phyloP scores from a whole-genome alignment of 2,329 filamentous ascomycete genomes.

The Byssothecium circinans region DNA sequence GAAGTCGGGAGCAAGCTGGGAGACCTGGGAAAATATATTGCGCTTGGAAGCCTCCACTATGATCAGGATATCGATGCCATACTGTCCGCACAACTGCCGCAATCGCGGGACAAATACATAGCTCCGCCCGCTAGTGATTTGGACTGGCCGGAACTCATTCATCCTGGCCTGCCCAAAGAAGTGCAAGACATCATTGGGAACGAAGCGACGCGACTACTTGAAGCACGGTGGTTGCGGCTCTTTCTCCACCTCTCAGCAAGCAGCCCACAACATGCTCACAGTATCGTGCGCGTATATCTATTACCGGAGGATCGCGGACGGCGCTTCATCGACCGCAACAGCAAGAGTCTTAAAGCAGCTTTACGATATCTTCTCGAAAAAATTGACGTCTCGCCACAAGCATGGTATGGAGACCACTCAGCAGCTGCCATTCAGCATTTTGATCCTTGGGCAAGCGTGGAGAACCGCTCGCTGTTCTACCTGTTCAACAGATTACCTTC shows the following conservation, averaged over 20 bases:
- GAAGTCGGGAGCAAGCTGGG: conserved; percentile 9
- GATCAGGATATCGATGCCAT: conserved; percentile 6
- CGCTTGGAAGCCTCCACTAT: conserved; percentile 38
- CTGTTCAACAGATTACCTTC: conserved; percentile 75
- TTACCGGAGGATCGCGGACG: conserved; percentile 67
- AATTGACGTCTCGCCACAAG: conserved; percentile 58
- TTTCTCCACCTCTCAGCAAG: conserved; percentile 17
- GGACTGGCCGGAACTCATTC: conserved; percentile 30
- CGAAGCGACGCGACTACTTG: conserved; percentile 29
- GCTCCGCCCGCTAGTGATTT: neutral
- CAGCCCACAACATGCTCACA: neutral
- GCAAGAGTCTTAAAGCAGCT: conserved; percentile 48
- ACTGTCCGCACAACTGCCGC: neutral
- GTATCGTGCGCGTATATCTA: conserved; percentile 59
- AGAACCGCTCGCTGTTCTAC: conserved; percentile 62
- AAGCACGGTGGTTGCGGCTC: conserved; percentile 41
- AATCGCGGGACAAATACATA: neutral
- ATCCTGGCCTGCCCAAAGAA: conserved; percentile 22
- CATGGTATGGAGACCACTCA: conserved; percentile 57
- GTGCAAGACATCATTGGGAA: conserved; percentile 25
- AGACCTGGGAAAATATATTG: conserved; percentile 35
- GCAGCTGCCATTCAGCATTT: conserved; percentile 29
- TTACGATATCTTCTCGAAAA: conserved; percentile 54
- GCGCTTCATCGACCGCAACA: conserved; percentile 54
- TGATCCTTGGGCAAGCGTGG: conserved; percentile 45